A percentile compares a stretch with the other conserved stretches of the same genome.
Conservation (phyloP, 1,284 basidiomycete species). For the Rhodotorula glutinis region DNA sequence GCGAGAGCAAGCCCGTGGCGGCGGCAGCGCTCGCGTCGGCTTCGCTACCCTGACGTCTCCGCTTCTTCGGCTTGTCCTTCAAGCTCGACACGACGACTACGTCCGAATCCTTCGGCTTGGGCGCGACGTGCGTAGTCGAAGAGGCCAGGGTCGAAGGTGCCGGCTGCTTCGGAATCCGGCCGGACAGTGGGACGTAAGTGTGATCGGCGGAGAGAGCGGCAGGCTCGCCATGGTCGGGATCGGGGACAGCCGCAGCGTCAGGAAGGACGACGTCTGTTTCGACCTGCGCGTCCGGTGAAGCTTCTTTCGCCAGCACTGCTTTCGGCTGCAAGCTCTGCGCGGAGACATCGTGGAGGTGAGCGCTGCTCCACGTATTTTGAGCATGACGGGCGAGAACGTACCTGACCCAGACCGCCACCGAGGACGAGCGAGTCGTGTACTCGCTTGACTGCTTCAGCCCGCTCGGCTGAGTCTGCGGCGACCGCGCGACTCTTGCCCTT, state of each 20-base stretch:
- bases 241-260: neutral
- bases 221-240: neutral
- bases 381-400: constrained; percentile 26
- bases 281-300: neutral
- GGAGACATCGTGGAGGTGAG: neutral
- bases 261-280: neutral
- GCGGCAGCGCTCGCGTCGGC: neutral
- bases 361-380: too few relatives aligned
- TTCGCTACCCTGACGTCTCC: constrained; percentile 31
- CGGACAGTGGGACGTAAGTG: constrained; percentile 33
- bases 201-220: constrained; percentile 26
- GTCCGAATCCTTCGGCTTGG: constrained; percentile 53
- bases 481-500: constrained; percentile 20
- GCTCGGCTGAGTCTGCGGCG: neutral
- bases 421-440: constrained; percentile 53
- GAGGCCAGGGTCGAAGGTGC: constrained; percentile 59
- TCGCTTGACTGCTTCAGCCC: constrained; percentile 45
- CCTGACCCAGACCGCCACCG: constrained; percentile 55
- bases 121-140: constrained; percentile 47
- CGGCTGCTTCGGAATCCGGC: constrained; percentile 51
- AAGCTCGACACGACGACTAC: constrained; percentile 66
- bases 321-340: constrained; percentile 2
- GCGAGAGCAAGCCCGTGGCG: neutral
- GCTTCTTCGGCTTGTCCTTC: constrained; percentile 45
- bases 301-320: neutral